Evolutionary conservation across 306 rosid species (phyloP).

Genomic region (Cucumis sativus): DNA sequence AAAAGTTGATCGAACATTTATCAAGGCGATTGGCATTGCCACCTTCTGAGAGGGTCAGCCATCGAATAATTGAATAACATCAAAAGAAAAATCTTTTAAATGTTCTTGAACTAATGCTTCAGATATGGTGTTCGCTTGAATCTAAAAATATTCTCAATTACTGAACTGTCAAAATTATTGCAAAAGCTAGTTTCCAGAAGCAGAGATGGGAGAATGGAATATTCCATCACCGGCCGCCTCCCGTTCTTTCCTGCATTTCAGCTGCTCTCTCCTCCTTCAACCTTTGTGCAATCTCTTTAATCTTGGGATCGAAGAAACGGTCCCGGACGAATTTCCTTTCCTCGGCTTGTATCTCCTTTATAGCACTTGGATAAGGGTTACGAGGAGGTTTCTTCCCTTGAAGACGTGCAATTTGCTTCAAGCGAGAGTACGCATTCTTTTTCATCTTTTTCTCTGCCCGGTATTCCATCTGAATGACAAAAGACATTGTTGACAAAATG

Average conservation of each 20-base stretch:
- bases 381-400: conserved; percentile 77
- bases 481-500: conserved; percentile 4
- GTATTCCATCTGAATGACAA: conserved; percentile 64
- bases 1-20: neutral
- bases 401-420: conserved; percentile 60
- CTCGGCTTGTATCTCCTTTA: conserved; percentile 64
- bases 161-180: neutral
- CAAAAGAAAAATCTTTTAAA: neutral
- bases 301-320: conserved; percentile 58
- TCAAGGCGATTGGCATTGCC: neutral
- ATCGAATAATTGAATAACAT: neutral
- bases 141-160: neutral
- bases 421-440: conserved; percentile 56
- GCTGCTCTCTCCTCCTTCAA: conserved; percentile 29
- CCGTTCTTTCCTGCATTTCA: conserved; percentile 25
- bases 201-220: neutral
- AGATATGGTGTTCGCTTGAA: neutral
- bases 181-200: neutral
- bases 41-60: neutral
- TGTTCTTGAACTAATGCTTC: neutral
- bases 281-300: conserved; percentile 34
- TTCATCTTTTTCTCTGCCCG: conserved; percentile 46
- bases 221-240: conserved; percentile 10
- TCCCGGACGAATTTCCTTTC: conserved; percentile 62
- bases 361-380: conserved; percentile 66